These are phyloP conservation scores for Dalbergia cochinchinensis DNA, from an alignment of 306 rosid species.

Conservation along the genomic window DNA sequence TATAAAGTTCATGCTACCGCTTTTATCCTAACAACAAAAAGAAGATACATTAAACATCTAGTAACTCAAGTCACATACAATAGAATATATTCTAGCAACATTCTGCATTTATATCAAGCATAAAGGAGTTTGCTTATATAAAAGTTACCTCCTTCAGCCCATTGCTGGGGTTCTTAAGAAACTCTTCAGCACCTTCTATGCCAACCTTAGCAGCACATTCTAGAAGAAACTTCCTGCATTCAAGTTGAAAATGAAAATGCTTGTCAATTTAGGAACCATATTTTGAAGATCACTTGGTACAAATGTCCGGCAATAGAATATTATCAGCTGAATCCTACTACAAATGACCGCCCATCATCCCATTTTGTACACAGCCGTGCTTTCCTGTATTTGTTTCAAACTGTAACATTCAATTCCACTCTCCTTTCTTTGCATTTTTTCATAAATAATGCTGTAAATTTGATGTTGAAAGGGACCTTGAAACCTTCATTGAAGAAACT, in stretches of 20 bases:
- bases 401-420: conserved; percentile 20
- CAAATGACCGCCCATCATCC: conserved; percentile 16
- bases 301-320: not conserved
- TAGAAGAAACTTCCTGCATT: conserved; percentile 81
- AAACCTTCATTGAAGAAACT: no score
- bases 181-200: conserved; percentile 84
- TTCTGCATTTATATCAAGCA: conserved; percentile 25
- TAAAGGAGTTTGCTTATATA: conserved; percentile 27
- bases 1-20: not conserved
- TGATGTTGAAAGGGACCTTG: not conserved
- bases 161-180: conserved; percentile 75
- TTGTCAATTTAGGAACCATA: conserved; percentile 35
- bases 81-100: conserved; percentile 1
- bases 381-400: conserved; percentile 20
- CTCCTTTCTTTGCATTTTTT: conserved; percentile 1
- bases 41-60: conserved; percentile 3
- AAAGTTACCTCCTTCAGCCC: conserved; percentile 78
- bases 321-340: conserved; percentile 11
- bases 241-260: conserved; percentile 49
- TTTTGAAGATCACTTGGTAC: conserved; percentile 7
- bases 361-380: conserved; percentile 1
- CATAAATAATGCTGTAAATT: not conserved
- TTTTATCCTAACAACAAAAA: conserved; percentile 13
- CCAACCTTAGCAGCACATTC: conserved; percentile 82
- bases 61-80: not conserved